A percentile compares a stretch with the other conserved stretches of the same genome.
These are phyloP conservation scores for Euphorbia pulcherrima DNA, from an alignment of 345 rosid genomes.

Conservation along the genomic window DNA sequence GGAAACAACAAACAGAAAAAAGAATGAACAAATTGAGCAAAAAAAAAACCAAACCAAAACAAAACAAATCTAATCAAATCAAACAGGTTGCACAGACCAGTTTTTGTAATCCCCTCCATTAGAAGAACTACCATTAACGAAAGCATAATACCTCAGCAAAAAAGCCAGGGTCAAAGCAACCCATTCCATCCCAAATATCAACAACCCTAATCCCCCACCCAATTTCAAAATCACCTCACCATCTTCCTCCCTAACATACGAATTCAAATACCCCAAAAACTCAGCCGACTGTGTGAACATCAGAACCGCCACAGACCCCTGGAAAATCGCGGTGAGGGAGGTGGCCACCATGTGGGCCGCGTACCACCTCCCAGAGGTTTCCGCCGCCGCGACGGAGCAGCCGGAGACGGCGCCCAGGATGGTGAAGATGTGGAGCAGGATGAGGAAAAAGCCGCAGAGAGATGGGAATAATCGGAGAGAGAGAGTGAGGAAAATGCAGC, in stretches of 20 bases:
- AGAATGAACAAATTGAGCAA: neutral
- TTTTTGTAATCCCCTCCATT: conserved; percentile 56
- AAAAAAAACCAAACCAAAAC: neutral
- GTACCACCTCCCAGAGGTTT: conserved; percentile 52
- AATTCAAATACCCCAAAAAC: conserved; percentile 62
- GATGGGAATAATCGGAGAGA: conserved; percentile 60
- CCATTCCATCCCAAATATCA: conserved; percentile 84
- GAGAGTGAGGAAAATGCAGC: conserved; percentile 42
- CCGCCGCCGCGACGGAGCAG: conserved; percentile 59
- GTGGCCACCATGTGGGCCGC: conserved; percentile 84
- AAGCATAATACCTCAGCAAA: conserved; percentile 67
- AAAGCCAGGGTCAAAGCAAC: conserved; percentile 74
- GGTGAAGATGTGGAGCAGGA: conserved; percentile 58
- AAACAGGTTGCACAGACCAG: conserved; percentile 55
- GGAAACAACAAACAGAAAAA: neutral
- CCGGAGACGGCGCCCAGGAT: conserved; percentile 66
- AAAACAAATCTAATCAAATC: conserved; percentile 17
- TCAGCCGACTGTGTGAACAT: conserved; percentile 64
- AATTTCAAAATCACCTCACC: conserved; percentile 67
- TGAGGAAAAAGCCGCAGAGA: conserved; percentile 50
- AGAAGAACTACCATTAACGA: conserved; percentile 43
- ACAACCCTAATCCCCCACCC: conserved; percentile 67
- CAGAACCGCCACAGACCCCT: conserved; percentile 78
- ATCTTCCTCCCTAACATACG: conserved; percentile 84
- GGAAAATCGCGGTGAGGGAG: conserved; percentile 81